These are phyloP conservation scores for Colletotrichum tropicale DNA, from an alignment of 2,329 filamentous ascomycete species.

Conservation along the genomic window DNA sequence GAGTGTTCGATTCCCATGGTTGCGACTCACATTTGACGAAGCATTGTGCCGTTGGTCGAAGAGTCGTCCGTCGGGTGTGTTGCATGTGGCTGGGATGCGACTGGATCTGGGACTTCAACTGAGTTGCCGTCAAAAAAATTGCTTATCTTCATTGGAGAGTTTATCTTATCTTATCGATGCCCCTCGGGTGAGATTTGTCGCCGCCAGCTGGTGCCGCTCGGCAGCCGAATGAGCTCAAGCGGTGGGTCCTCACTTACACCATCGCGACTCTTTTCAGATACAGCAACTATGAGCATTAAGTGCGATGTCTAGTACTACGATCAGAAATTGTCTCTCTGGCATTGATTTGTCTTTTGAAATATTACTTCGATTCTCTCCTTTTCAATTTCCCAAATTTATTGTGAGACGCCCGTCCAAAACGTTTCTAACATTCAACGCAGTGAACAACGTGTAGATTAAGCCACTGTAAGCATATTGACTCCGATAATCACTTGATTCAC, in stretches of 20 bases:
- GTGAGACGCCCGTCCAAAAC: not conserved
- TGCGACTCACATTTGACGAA: slow-evolving; percentile 51
- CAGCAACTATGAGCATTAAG: not conserved
- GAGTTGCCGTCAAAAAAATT: slow-evolving; percentile 17
- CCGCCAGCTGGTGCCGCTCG: not conserved
- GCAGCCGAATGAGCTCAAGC: not conserved
- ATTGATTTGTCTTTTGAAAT: too few relatives aligned
- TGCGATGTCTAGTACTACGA: fast-evolving
- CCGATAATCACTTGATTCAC: not conserved
- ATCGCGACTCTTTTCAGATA: not conserved
- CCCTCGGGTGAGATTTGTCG: not conserved
- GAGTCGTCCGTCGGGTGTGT: slow-evolving; percentile 14
- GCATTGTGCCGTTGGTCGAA: slow-evolving; percentile 38
- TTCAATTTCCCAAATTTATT: not conserved
- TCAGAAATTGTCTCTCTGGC: not conserved
- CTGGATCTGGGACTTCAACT: not conserved
- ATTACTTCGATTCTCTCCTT: too few relatives aligned
- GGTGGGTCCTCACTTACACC: not conserved
- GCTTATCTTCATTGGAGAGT: slow-evolving; percentile 1
- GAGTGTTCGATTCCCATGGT: not conserved
- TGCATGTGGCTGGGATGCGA: slow-evolving; percentile 17
- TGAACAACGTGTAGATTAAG: not conserved
- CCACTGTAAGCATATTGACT: not conserved
- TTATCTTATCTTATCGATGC: slow-evolving; percentile 4
- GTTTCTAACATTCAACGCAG: fast-evolving